Conservation (phyloP, 257 asterid genomes). For the Solanum rostratum region DNA sequence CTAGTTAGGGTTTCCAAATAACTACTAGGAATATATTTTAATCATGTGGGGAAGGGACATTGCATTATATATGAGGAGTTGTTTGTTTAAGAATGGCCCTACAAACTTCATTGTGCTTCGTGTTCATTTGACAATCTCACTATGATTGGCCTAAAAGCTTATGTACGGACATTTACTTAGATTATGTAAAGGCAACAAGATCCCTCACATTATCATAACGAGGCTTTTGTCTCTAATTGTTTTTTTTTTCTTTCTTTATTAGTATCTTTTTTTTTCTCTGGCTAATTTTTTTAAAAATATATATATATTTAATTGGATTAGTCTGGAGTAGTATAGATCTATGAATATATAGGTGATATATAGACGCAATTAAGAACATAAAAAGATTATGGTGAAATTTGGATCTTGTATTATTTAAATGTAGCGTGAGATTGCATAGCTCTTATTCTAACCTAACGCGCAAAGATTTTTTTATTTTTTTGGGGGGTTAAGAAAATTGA, state of each 20-base stretch:
- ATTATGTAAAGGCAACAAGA: conserved; percentile 38
- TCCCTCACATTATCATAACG: conserved; percentile 35
- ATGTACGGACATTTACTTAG: conserved; percentile 25
- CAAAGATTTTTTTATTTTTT: background rate
- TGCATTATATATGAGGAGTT: conserved; percentile 16
- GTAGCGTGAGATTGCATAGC: background rate
- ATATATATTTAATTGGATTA: background rate
- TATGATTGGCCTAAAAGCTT: conserved; percentile 41
- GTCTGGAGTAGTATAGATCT: background rate
- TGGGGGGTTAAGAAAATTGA: background rate
- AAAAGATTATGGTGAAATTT: background rate
- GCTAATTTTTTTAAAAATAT: fast-evolving
- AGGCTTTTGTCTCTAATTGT: conserved; percentile 33
- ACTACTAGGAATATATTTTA: background rate
- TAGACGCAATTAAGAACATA: background rate
- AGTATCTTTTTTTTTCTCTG: background rate
- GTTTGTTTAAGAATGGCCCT: conserved; percentile 28
- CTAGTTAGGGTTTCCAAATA: background rate
- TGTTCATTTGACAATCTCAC: conserved; percentile 22
- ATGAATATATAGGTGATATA: background rate
- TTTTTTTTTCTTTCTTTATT: background rate
- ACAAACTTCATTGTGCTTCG: conserved; percentile 36
- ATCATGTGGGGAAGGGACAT: conserved; percentile 6
- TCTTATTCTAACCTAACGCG: background rate
- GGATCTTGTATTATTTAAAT: background rate